Evolutionary conservation across 2,329 filamentous ascomycete species (phyloP).

Genomic region (Lomentospora prolificans): DNA sequence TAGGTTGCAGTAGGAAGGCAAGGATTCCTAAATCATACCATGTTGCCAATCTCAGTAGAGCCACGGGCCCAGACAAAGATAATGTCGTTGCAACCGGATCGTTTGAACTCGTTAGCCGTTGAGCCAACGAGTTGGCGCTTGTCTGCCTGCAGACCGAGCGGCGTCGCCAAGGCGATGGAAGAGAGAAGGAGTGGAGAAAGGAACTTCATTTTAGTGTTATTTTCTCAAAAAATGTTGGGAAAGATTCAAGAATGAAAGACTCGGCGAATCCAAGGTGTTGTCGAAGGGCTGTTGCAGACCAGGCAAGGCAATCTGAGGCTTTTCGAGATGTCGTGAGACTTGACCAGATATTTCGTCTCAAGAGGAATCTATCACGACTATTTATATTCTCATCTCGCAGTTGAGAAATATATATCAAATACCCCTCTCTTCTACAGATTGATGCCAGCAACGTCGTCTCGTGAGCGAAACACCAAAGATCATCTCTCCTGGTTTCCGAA

Average conservation of each 20-base stretch:
- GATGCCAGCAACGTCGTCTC: too few relatives aligned
- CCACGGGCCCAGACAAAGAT: slow-evolving; percentile 18
- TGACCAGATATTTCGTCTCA: too few relatives aligned
- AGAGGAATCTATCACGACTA: neutral
- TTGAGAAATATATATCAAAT: too few relatives aligned
- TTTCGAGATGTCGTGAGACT: neutral
- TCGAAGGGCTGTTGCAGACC: too few relatives aligned
- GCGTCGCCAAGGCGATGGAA: neutral
- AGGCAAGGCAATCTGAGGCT: too few relatives aligned
- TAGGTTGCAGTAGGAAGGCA: neutral
- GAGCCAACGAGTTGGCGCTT: slow-evolving; percentile 10
- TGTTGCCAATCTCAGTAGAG: slow-evolving; percentile 15
- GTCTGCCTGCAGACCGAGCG: neutral
- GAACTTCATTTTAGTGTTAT: neutral
- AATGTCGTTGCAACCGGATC: slow-evolving; percentile 16
- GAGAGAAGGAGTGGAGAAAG: neutral
- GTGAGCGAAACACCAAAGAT: too few relatives aligned
- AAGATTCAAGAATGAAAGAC: too few relatives aligned
- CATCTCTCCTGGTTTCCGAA: too few relatives aligned
- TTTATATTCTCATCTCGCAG: too few relatives aligned
- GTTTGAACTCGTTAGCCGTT: slow-evolving; percentile 16
- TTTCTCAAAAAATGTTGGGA: too few relatives aligned
- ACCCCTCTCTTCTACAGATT: too few relatives aligned
- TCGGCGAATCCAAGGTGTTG: too few relatives aligned
- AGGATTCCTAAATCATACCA: slow-evolving; percentile 8